phyloP scores from a whole-genome alignment of 225 moss, liverwort and hornwort species.

The Rhytidiadelphus loreus region DNA sequence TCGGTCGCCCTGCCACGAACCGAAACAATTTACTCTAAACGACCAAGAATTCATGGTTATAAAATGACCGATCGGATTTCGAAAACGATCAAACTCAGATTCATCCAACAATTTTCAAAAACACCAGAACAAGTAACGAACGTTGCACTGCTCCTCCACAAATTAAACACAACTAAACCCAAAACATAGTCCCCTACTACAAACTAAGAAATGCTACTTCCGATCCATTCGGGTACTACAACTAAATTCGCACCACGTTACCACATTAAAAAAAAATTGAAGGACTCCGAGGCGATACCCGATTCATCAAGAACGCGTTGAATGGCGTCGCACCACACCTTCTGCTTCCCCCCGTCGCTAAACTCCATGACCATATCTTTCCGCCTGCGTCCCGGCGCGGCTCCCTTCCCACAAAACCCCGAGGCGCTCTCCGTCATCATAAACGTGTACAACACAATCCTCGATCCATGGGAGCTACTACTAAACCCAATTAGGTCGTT shows the following conservation, averaged over 20 bases:
- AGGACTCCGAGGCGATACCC: background rate
- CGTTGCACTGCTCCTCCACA: background rate
- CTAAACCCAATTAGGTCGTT: conserved; percentile 35
- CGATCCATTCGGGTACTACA: background rate
- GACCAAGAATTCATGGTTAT: background rate
- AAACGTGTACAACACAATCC: conserved; percentile 25
- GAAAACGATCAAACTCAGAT: background rate
- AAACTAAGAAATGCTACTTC: background rate
- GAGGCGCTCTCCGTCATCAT: background rate
- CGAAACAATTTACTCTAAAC: background rate
- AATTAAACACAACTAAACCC: background rate
- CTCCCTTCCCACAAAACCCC: background rate
- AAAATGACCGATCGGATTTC: background rate
- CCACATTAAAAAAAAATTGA: background rate
- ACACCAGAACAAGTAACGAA: background rate
- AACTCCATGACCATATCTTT: conserved; percentile 30
- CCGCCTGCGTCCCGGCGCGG: conserved; percentile 8
- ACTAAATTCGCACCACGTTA: background rate
- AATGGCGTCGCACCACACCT: conserved; percentile 12
- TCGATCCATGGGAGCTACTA: background rate
- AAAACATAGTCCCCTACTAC: background rate
- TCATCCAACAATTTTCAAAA: background rate
- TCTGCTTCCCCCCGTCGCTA: background rate
- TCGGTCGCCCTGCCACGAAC: conserved; percentile 61
- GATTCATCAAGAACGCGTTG: conserved; percentile 23